Evolutionary conservation across 1,284 basidiomycete genomes (phyloP).

Genomic region (Thecaphora thlaspeos): DNA sequence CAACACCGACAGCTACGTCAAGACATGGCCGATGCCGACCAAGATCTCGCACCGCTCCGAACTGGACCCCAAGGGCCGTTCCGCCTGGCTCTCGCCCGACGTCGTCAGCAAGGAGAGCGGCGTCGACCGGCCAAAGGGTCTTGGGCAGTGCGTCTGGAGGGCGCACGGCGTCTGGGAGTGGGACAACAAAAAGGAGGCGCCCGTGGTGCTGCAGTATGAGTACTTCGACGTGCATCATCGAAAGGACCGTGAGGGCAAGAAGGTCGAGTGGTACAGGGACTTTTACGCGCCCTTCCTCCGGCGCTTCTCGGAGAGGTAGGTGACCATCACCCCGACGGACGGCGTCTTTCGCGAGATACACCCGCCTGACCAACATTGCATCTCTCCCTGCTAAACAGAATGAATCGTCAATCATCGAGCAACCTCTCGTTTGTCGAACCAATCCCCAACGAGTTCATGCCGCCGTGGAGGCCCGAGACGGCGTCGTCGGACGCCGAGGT

Average conservation of each 20-base stretch:
- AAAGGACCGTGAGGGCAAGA: slow-evolving; percentile 21
- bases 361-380: too few species aligned
- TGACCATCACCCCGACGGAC: too few species aligned
- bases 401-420: not conserved
- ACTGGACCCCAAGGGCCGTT: slow-evolving; percentile 41
- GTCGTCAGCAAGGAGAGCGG: not conserved
- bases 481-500: slow-evolving; percentile 1
- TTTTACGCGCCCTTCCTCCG: slow-evolving; percentile 50
- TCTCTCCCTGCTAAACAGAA: too few species aligned
- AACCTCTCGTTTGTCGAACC: slow-evolving; percentile 46
- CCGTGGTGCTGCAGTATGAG: slow-evolving; percentile 76
- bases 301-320: slow-evolving; percentile 15
- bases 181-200: slow-evolving; percentile 69
- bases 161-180: slow-evolving; percentile 92
- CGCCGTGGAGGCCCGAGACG: slow-evolving; percentile 37
- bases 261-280: slow-evolving; percentile 54
- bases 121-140: slow-evolving; percentile 1
- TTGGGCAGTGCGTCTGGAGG: slow-evolving; percentile 73
- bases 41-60: slow-evolving; percentile 35
- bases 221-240: slow-evolving; percentile 70
- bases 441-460: slow-evolving; percentile 56
- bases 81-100: slow-evolving; percentile 28
- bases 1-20: slow-evolving; percentile 34
- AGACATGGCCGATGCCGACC: slow-evolving; percentile 54
- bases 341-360: too few species aligned